phyloP scores from a whole-genome alignment of 2,329 filamentous ascomycete genomes.

The Pseudocercospora eumusae region DNA sequence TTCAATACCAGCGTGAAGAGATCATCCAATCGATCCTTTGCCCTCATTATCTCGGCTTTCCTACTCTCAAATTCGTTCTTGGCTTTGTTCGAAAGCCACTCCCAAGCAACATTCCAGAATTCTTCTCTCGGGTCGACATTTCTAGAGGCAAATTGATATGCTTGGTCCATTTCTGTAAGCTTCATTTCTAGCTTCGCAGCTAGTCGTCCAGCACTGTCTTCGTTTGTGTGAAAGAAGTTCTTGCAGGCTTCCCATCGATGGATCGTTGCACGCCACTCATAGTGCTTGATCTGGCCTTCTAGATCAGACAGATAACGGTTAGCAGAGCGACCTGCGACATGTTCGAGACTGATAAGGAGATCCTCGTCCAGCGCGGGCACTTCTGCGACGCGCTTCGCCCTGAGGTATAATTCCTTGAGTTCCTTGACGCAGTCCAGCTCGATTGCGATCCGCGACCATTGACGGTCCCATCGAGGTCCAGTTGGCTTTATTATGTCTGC shows the following conservation, averaged over 20 bases:
- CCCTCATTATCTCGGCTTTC: not conserved
- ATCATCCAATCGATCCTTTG: conserved; percentile 2
- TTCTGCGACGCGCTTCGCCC: not conserved
- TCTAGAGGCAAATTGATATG: not conserved
- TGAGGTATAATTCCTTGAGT: not conserved
- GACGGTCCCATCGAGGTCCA: conserved; percentile 5
- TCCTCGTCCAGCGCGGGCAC: not conserved
- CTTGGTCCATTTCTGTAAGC: not conserved
- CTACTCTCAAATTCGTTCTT: not conserved
- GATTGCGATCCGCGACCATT: not conserved
- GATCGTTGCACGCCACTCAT: not conserved
- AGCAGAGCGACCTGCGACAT: not conserved
- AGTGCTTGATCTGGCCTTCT: not conserved
- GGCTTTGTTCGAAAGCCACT: not conserved
- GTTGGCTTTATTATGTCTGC: not conserved
- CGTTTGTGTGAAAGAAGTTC: not conserved
- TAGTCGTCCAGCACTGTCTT: not conserved
- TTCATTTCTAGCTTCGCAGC: not conserved
- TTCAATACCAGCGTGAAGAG: not conserved
- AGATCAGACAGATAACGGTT: not conserved
- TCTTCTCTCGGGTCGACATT: not conserved
- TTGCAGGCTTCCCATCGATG: not conserved
- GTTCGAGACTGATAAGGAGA: not conserved
- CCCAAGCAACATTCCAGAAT: not conserved
- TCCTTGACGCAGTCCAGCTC: not conserved